phyloP scores from a whole-genome alignment of 257 asterid species.

The Ajuga chamaepitys region DNA sequence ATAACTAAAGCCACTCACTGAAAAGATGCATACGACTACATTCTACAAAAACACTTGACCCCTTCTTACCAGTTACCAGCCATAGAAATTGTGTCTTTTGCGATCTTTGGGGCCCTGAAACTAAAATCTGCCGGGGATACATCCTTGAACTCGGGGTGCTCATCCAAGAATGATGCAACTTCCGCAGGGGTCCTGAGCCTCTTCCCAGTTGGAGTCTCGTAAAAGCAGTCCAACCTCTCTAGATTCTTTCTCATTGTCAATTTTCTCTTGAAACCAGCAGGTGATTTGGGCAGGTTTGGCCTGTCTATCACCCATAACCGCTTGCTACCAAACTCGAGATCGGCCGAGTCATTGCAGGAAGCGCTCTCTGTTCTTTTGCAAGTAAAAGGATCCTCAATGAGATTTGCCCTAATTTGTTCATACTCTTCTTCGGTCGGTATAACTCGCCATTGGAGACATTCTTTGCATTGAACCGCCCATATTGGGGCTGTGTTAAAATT shows the following conservation, averaged over 20 bases:
- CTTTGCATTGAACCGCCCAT: constrained; percentile 38
- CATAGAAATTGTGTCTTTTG: constrained; percentile 23
- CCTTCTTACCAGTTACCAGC: constrained; percentile 6
- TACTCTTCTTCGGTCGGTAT: constrained; percentile 32
- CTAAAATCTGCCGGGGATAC: constrained; percentile 27
- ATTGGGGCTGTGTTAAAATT: neutral
- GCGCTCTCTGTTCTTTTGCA: constrained; percentile 21
- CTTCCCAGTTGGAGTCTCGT: constrained; percentile 34
- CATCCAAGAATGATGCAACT: constrained; percentile 22
- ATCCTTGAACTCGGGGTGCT: constrained; percentile 19
- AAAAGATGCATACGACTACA: no score
- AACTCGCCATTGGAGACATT: constrained; percentile 38
- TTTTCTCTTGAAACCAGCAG: constrained; percentile 34
- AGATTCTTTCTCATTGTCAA: constrained; percentile 27
- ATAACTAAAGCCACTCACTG: neutral
- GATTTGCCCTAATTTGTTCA: constrained; percentile 35
- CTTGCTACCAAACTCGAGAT: constrained; percentile 27
- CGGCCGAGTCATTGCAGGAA: constrained; percentile 34
- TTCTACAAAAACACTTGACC: neutral
- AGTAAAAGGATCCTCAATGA: constrained; percentile 31
- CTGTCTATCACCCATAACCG: constrained; percentile 38
- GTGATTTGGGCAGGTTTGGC: constrained; percentile 49
- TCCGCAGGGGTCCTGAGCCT: constrained; percentile 31
- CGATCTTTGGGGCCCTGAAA: constrained; percentile 37
- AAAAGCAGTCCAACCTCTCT: constrained; percentile 30